A percentile compares a stretch with the other conserved stretches of the same genome.
These are phyloP conservation scores for Zasmidium citrigriseum DNA, from an alignment of 2,329 filamentous ascomycete genomes.

Conservation along the genomic window DNA sequence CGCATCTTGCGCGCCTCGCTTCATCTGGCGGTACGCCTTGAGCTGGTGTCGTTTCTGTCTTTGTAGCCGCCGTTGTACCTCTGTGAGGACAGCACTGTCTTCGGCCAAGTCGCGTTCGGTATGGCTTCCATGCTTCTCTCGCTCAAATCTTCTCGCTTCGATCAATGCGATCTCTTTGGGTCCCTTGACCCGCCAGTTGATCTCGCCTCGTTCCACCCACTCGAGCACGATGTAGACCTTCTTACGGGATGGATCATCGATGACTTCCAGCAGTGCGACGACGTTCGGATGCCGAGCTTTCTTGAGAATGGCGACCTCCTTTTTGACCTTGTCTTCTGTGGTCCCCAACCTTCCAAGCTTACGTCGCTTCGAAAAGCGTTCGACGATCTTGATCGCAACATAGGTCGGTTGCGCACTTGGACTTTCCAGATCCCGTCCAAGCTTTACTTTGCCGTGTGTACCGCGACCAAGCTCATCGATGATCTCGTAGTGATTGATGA, in stretches of 20 bases:
- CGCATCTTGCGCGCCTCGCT: constrained; percentile 35
- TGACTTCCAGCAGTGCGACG: constrained; percentile 91
- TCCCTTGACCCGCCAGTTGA: constrained; percentile 89
- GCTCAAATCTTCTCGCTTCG: constrained; percentile 78
- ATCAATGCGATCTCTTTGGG: constrained; percentile 78
- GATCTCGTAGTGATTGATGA: constrained; percentile 97
- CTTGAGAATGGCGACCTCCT: constrained; percentile 96
- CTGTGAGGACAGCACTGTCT: constrained; percentile 46
- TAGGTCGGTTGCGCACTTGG: constrained; percentile 55
- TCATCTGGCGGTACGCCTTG: constrained; percentile 35
- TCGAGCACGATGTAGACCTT: constrained; percentile 99
- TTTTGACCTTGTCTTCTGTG: constrained; percentile 80
- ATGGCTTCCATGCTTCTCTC: constrained; percentile 59
- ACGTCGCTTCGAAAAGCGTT: constrained; percentile 89
- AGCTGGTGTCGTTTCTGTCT: constrained; percentile 42
- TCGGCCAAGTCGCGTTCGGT: constrained; percentile 45
- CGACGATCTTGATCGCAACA: constrained; percentile 98
- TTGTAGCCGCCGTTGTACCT: constrained; percentile 59
- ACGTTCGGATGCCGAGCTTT: constrained; percentile 98
- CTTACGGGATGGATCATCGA: constrained; percentile 92
- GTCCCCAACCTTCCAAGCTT: constrained; percentile 77
- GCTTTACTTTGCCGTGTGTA: constrained; percentile 96
- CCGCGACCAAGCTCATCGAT: constrained; percentile 94
- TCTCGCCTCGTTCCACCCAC: constrained; percentile 90
- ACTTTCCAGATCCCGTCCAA: constrained; percentile 77